Evolutionary conservation across 805 yeast species (phyloP), one percentile per base, ranked within the genome.

Genomic region (Yarrowia sp.): DNA sequence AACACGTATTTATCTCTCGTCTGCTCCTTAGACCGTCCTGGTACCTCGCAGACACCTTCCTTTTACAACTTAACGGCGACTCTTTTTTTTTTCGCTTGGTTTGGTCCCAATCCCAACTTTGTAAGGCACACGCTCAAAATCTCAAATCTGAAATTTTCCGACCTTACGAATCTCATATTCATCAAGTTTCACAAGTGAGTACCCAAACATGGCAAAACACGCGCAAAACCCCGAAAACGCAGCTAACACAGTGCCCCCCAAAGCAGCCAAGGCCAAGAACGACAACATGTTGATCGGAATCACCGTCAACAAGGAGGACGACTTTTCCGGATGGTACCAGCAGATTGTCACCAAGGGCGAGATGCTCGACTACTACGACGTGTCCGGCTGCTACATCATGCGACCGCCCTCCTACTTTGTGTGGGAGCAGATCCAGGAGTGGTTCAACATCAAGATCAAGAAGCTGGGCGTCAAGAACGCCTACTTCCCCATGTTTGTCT

Each of bases 401-500:
- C 88, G 98, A 79, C 99, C 99, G 65, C 89, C 92, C 71, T 92
- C 98, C 9, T 95, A 91, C 77, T 80, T 87, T 66, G 86, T 95
- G 67, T 95, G 99, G 99, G 99, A 95, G 81, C 79, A 82, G 67
- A 93, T 95, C 74, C 98, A 92, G 80, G 81, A 79, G 71, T 95
- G 86, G 86, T 93, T 95, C 76, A 89, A 95, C 78, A 78, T 71
- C 31, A 80, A 82, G 70, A 95, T 95, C 79, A 93, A 92, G 81
- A 80, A 83, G 64, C 77, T 95, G 71, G 99, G 98, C 69, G 99
- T 96, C 67, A 86, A 87, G 73, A 95, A 95, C 78, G 88, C 98
- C 31, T 93, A 93, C 77, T 95, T 95, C 89, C 99, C 99, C 69
- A 90, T 95, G 98, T 95, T 95, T 74, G 98, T 95, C 60, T 92